phyloP scores from a whole-genome alignment of 352 stramenopile genomes.

The Pythium myriotylum region DNA sequence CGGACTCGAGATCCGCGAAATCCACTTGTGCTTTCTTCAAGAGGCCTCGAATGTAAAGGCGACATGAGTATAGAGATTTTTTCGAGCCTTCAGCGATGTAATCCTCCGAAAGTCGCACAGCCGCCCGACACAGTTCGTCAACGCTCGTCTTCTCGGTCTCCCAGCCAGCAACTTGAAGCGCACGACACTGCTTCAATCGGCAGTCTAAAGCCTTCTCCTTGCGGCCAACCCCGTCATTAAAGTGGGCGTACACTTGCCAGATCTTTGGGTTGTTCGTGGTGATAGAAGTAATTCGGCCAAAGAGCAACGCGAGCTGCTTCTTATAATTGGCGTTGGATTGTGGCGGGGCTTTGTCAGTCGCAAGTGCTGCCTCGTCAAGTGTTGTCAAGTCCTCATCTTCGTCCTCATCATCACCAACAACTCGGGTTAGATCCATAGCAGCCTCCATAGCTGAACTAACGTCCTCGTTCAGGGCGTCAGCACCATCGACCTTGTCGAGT shows the following conservation, averaged over 20 bases:
- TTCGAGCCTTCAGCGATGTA: constrained; percentile 76
- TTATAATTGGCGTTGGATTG: constrained; percentile 66
- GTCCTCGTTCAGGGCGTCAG: constrained; percentile 26
- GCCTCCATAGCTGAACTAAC: constrained; percentile 30
- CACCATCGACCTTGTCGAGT: constrained; percentile 42
- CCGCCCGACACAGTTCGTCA: constrained; percentile 59
- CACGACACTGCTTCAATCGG: constrained; percentile 76
- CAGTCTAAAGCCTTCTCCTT: constrained; percentile 77
- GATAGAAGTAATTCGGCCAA: constrained; percentile 77
- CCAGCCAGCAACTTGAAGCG: constrained; percentile 70
- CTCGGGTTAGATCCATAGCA: constrained; percentile 4
- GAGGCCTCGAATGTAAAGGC: constrained; percentile 74
- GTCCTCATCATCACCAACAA: constrained; percentile 25
- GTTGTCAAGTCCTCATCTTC: constrained; percentile 56
- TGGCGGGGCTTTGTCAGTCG: constrained; percentile 52
- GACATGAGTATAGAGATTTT: constrained; percentile 76
- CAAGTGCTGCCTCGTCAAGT: constrained; percentile 47
- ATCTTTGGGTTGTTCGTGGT: constrained; percentile 78
- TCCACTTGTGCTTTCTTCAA: constrained; percentile 80
- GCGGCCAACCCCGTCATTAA: constrained; percentile 67
- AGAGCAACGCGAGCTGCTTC: constrained; percentile 76
- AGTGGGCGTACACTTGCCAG: constrained; percentile 85
- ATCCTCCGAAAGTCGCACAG: constrained; percentile 56
- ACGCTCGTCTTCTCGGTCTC: constrained; percentile 61
- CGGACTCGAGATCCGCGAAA: constrained; percentile 52